phyloP scores from a whole-genome alignment of 2,329 filamentous ascomycete species.

The Phoma sp. region DNA sequence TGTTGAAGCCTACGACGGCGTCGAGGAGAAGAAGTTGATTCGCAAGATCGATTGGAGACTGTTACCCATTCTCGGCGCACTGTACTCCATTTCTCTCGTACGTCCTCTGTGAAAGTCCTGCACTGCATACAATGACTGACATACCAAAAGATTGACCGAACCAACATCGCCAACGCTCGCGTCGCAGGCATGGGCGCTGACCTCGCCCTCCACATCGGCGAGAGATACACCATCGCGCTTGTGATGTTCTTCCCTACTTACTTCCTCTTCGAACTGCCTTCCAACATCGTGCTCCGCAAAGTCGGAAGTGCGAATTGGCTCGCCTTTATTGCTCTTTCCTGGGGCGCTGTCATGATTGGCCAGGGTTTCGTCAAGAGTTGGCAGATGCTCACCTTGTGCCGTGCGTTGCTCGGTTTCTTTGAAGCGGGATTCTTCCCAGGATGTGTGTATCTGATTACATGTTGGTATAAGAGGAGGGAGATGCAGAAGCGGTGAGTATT shows the following conservation, averaged over 20 bases:
- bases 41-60: slow-evolving; percentile 48
- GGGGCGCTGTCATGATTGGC: slow-evolving; percentile 38
- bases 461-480: slow-evolving; percentile 38
- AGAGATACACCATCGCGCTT: slow-evolving; percentile 35
- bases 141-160: slow-evolving; percentile 5
- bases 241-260: slow-evolving; percentile 40
- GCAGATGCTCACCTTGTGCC: slow-evolving; percentile 29
- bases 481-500: slow-evolving; percentile 32
- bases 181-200: slow-evolving; percentile 39
- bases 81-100: slow-evolving; percentile 51
- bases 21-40: slow-evolving; percentile 31
- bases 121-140: background rate
- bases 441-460: slow-evolving; percentile 39
- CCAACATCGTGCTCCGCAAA: slow-evolving; percentile 34
- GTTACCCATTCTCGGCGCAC: slow-evolving; percentile 49
- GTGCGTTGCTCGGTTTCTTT: slow-evolving; percentile 32
- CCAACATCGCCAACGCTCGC: slow-evolving; percentile 30
- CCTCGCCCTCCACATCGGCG: slow-evolving; percentile 29
- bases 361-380: slow-evolving; percentile 36
- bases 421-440: slow-evolving; percentile 40
- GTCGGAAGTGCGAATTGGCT: slow-evolving; percentile 41
- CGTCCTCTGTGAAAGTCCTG: slow-evolving; percentile 31
- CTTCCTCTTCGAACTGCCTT: slow-evolving; percentile 31
- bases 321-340: slow-evolving; percentile 32
- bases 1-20: slow-evolving; percentile 20